These are phyloP conservation scores for Debaryomycetaceae sp. DNA, from an alignment of 1,139 yeast genomes.

Conservation along the genomic window DNA sequence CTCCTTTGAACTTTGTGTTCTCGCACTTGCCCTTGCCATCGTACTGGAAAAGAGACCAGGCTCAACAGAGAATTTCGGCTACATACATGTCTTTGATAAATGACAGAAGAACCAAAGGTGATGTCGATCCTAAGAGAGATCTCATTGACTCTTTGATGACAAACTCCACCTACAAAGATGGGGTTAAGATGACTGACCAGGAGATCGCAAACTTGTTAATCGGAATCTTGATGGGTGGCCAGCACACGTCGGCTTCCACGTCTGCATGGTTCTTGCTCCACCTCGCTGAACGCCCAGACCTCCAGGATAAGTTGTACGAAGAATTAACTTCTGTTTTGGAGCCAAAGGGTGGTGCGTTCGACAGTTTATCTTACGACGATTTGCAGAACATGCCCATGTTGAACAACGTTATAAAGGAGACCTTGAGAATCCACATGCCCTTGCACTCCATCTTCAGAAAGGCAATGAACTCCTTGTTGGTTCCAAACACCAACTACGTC, in stretches of 20 bases:
- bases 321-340: conserved; percentile 70
- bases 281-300: conserved; percentile 77
- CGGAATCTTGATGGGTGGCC: conserved; percentile 99
- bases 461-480: conserved; percentile 72
- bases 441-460: conserved; percentile 93
- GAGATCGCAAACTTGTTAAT: conserved; percentile 91
- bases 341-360: conserved; percentile 42
- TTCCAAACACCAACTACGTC: conserved; percentile 75
- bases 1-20: conserved; percentile 93
- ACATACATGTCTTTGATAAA: conserved; percentile 79
- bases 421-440: conserved; percentile 93
- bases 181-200: conserved; percentile 88
- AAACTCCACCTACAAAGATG: conserved; percentile 85
- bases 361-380: conserved; percentile 73
- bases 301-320: conserved; percentile 73
- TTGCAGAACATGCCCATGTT: conserved; percentile 77
- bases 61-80: conserved; percentile 74
- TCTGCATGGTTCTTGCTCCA: conserved; percentile 94
- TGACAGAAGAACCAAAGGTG: conserved; percentile 69
- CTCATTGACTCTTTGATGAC: conserved; percentile 85
- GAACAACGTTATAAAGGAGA: conserved; percentile 84
- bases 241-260: conserved; percentile 95
- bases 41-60: conserved; percentile 80
- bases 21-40: conserved; percentile 89
- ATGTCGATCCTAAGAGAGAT: conserved; percentile 76